These are phyloP conservation scores for Nemania diffusa DNA, from an alignment of 2,329 filamentous ascomycete genomes.

Conservation along the genomic window DNA sequence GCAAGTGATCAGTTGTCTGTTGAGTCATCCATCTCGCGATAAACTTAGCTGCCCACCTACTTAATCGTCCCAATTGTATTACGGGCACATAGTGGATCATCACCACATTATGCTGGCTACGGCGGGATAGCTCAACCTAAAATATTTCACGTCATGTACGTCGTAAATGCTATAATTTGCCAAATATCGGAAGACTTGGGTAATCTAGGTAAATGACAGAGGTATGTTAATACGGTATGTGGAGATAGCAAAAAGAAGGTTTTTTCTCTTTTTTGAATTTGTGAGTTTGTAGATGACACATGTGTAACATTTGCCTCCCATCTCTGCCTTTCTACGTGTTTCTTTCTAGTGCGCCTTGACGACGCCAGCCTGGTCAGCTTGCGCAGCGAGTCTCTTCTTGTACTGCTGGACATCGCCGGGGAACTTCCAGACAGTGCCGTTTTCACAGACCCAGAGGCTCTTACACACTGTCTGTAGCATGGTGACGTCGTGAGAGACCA, in stretches of 20 bases:
- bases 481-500: constrained; percentile 99
- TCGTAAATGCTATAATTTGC: neutral
- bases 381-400: constrained; percentile 93
- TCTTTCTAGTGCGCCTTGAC: constrained; percentile 69
- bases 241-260: neutral
- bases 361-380: constrained; percentile 88
- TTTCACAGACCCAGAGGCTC: constrained; percentile 95
- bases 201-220: neutral
- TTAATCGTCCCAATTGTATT: constrained; percentile 18
- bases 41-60: neutral
- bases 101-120: neutral
- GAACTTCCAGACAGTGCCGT: constrained; percentile 95
- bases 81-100: constrained; percentile 24
- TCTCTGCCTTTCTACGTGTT: neutral
- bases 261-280: constrained; percentile 3
- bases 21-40: constrained; percentile 25
- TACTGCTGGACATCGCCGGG: constrained; percentile 94
- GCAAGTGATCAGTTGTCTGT: constrained; percentile 6
- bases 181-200: neutral
- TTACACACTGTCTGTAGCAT: constrained; percentile 97
- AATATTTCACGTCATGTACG: neutral
- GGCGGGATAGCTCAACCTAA: constrained; percentile 8
- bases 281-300: too few species aligned
- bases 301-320: neutral
- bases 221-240: neutral